Evolutionary conservation across 2,329 filamentous ascomycete genomes (phyloP).

Genomic region (Pochonia chlamydosporia): DNA sequence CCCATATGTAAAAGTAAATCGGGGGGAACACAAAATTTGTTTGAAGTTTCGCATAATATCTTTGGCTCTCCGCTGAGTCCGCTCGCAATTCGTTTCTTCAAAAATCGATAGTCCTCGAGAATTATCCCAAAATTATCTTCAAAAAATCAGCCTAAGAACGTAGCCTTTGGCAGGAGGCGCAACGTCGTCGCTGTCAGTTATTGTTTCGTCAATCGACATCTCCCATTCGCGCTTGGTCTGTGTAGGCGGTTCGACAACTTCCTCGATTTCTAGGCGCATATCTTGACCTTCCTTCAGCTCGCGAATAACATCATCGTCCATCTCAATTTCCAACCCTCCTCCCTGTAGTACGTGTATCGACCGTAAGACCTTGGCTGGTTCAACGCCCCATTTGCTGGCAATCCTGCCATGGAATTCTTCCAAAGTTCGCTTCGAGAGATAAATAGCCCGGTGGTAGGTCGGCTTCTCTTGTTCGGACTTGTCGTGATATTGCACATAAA

Average conservation of each 20-base stretch:
- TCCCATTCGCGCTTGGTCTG: constrained; percentile 53
- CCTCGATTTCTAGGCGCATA: constrained; percentile 67
- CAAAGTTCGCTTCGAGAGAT: constrained; percentile 71
- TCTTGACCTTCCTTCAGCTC: constrained; percentile 87
- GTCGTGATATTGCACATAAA: constrained; percentile 65
- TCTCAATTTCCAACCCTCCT: constrained; percentile 75
- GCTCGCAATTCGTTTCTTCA: not conserved
- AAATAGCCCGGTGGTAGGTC: constrained; percentile 77
- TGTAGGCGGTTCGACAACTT: constrained; percentile 29
- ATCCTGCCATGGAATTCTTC: constrained; percentile 69
- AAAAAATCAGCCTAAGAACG: constrained; percentile 15
- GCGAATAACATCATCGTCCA: constrained; percentile 84
- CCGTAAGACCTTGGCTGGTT: constrained; percentile 63
- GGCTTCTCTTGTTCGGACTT: constrained; percentile 43
- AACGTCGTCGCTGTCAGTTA: constrained; percentile 19
- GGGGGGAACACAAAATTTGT: not conserved
- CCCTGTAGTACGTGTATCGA: constrained; percentile 67
- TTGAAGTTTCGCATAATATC: not conserved
- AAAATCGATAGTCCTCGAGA: too few species aligned
- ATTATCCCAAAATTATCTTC: not conserved
- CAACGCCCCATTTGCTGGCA: constrained; percentile 74
- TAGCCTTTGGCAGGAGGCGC: constrained; percentile 7
- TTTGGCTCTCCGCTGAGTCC: not conserved
- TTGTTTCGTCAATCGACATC: constrained; percentile 49
- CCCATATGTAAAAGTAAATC: not conserved